Percentiles rank a stretch among this genome's conserved stretches.
These are phyloP conservation scores for Recurvomyces mirabilis DNA, from an alignment of 495 filamentous ascomycete species.

Conservation along the genomic window DNA sequence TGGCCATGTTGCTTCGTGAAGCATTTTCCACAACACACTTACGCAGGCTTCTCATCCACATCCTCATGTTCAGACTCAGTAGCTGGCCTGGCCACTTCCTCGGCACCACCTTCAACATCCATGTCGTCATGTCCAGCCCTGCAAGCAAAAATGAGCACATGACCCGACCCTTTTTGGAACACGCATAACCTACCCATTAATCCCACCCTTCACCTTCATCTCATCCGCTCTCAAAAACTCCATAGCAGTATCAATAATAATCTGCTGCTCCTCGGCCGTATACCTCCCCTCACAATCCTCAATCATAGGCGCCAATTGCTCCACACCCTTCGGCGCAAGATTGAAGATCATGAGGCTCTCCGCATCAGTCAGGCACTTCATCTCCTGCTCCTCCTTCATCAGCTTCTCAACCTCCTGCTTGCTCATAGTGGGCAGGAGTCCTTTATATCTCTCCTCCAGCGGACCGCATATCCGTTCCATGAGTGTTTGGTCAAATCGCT, in stretches of 20 bases:
- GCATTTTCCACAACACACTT: too few relatives aligned
- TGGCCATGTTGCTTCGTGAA: too few relatives aligned
- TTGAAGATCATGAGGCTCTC: conserved; percentile 17
- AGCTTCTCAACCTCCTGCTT: conserved; percentile 1
- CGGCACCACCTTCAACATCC: too few relatives aligned
- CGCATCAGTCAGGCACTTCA: conserved; percentile 18
- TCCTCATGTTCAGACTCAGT: too few relatives aligned
- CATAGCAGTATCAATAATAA: conserved; percentile 11
- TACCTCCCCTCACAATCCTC: conserved; percentile 17
- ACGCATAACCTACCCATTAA: too few relatives aligned
- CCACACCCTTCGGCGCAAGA: conserved; percentile 12
- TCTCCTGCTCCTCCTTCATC: conserved; percentile 13
- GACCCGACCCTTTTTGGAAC: too few relatives aligned
- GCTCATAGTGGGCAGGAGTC: neutral
- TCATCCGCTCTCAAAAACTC: conserved; percentile 11
- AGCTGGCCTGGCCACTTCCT: too few relatives aligned
- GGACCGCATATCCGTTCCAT: conserved; percentile 4
- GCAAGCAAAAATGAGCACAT: too few relatives aligned
- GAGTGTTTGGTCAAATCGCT: neutral
- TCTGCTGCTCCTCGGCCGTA: conserved; percentile 15
- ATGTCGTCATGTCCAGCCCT: too few relatives aligned
- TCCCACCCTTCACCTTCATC: too few relatives aligned
- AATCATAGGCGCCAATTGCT: conserved; percentile 19
- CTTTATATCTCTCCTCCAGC: conserved; percentile 10
- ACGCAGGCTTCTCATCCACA: too few relatives aligned